These are phyloP conservation scores for Artemisia tridentata DNA, from an alignment of 129 eudicot species.

Conservation along the genomic window DNA sequence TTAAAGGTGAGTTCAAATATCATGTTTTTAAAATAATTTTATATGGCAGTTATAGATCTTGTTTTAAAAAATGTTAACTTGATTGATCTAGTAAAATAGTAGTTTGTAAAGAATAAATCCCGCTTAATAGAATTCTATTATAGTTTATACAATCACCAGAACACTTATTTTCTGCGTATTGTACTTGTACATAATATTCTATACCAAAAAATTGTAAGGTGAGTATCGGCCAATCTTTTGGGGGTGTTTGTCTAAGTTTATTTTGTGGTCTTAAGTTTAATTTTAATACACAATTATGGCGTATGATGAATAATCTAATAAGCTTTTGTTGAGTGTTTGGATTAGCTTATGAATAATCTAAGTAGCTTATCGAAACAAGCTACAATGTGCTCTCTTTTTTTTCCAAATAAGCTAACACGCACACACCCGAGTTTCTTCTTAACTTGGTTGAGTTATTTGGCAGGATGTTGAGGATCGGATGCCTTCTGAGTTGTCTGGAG, in stretches of 20 bases:
- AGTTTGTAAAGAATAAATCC: neutral
- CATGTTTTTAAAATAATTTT: neutral
- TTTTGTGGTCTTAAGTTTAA: no score
- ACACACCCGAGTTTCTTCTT: neutral
- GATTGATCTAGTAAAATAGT: conserved; percentile 1
- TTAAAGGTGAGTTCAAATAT: conserved; percentile 52
- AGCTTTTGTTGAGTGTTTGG: no score
- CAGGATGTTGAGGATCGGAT: conserved; percentile 93
- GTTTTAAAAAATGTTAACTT: neutral
- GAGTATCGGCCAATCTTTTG: neutral
- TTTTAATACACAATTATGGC: no score
- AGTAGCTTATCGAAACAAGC: no score
- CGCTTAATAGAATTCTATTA: neutral
- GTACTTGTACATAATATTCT: neutral
- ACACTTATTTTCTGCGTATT: neutral
- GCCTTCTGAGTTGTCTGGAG: conserved; percentile 99
- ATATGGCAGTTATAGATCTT: neutral
- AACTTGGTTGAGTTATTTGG: conserved; percentile 25
- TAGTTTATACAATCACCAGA: conserved; percentile 9
- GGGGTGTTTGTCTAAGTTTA: no score
- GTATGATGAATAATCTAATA: no score
- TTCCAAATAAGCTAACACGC: no score
- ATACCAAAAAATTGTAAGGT: neutral
- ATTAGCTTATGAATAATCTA: no score
- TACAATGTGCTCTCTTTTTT: no score